Percentiles rank a stretch among this genome's conserved stretches.
Evolutionary conservation across 805 yeast species (phyloP).

Genomic region (Sungouiozyma intestinalis): DNA sequence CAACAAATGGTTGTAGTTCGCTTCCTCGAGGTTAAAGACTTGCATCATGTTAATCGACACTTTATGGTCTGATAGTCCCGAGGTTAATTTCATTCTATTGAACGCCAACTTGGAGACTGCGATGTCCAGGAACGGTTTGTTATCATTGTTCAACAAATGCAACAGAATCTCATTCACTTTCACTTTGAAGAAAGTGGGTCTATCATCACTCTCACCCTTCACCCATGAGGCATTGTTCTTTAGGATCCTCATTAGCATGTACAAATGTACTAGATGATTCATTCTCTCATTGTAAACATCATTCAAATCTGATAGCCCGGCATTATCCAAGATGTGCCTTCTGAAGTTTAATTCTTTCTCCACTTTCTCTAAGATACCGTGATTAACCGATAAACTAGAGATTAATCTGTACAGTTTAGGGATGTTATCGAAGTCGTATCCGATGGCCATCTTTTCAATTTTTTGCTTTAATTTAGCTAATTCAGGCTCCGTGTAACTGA

Average conservation of each 20-base stretch:
- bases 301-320: conserved; percentile 35
- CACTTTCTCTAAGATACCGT: conserved; percentile 33
- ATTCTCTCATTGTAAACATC: conserved; percentile 30
- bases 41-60: conserved; percentile 53
- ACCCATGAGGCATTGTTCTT: conserved; percentile 25
- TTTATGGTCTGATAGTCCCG: conserved; percentile 56
- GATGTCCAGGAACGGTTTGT: conserved; percentile 60
- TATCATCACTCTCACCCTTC: conserved; percentile 20
- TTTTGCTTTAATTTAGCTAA: conserved; percentile 45
- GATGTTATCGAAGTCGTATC: conserved; percentile 60
- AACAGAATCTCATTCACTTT: conserved; percentile 60
- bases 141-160: conserved; percentile 52
- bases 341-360: conserved; percentile 40
- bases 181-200: conserved; percentile 49
- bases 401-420: conserved; percentile 39
- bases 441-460: conserved; percentile 54
- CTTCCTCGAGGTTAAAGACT: conserved; percentile 53
- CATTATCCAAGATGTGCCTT: conserved; percentile 40
- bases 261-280: conserved; percentile 33
- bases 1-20: conserved; percentile 62
- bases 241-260: conserved; percentile 37
- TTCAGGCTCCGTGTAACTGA: conserved; percentile 68
- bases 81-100: conserved; percentile 49
- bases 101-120: conserved; percentile 53
- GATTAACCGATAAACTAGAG: conserved; percentile 38